Evolutionary conservation across 2,329 filamentous ascomycete species (phyloP), one percentile per base, ranked within the genome.

Genomic region (Pseudogymnoascus sp.): DNA sequence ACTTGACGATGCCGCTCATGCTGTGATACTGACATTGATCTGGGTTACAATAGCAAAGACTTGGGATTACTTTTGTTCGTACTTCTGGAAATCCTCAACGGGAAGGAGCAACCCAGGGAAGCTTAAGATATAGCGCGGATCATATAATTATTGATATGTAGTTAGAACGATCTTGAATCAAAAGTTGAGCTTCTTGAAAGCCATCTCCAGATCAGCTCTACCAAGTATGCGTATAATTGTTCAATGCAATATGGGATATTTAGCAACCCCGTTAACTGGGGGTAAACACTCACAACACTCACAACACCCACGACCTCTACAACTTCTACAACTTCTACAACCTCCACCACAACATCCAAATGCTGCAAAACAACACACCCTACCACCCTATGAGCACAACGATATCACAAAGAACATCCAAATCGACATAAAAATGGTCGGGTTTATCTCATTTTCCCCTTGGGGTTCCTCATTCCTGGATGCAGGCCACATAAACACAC

Each of bases 1-100:
- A 83, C 72, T 80, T 83, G 61, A 84, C 79, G 66, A 87, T 82
- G 50, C 85, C 85, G 71, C 84, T 87, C 85, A 87, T 87, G 61
- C 84, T n/a, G n/a, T n/a, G n/a, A n/a, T n/a, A n/a, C n/a, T n/a
- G n/a, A n/a, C n/a, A n/a, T n/a, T n/a, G n/a, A n/a, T n/a, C n/a
- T n/a, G n/a, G n/a, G n/a, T n/a, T 40, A 40, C 36, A 40, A 40
- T 40, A 40, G 6, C 36, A 40, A 40, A 10, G n/a, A n/a, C n/a
- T n/a, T n/a, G 19, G 26, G 31, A 9, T 33, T 57, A 9, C 5
- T 33, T 19, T 57, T 17, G 4, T 6, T 17, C 8, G 15, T 53
- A 53, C 15, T 17, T 53, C 7, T 10, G 23, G 15, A 10, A 53
- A 53, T 53, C 10, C 10, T 57, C 10, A 13, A 19, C 19, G 4